Evolutionary conservation across 768 basidiomycete genomes (phyloP).

Genomic region (Mycena kentingensis): DNA sequence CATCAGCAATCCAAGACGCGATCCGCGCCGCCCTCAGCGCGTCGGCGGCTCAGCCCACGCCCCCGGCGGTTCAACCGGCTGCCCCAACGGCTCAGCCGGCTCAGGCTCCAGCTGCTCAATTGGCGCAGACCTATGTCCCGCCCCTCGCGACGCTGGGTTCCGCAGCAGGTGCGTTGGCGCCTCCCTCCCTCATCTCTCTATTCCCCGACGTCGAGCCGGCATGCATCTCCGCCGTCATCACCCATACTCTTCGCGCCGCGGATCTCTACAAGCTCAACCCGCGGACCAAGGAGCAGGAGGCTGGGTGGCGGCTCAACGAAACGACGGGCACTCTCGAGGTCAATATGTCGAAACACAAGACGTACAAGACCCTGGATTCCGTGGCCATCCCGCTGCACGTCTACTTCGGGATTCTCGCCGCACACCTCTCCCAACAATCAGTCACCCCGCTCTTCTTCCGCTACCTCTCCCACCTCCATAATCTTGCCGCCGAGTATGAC

Average conservation of each 20-base stretch:
- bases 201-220: conserved; percentile 26
- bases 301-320: background rate
- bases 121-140: background rate
- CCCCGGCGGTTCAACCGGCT: background rate
- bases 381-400: background rate
- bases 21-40: no score
- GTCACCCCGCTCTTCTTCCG: background rate
- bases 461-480: conserved; percentile 5
- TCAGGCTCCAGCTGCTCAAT: background rate
- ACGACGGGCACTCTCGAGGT: background rate
- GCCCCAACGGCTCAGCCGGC: background rate
- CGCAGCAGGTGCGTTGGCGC: conserved; percentile 8
- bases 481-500: background rate
- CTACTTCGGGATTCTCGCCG: conserved; percentile 8
- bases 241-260: conserved; percentile 18
- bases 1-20: no score
- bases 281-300: background rate
- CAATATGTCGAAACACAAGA: background rate
- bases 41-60: no score
- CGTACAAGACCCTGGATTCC: conserved; percentile 5
- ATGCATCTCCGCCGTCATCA: conserved; percentile 14
- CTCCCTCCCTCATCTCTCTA: conserved; percentile 4
- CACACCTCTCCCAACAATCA: background rate
- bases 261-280: conserved; percentile 24
- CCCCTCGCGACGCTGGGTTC: background rate